These are phyloP conservation scores for Termitomyces sp. DNA, from an alignment of 768 basidiomycete species.

Conservation along the genomic window DNA sequence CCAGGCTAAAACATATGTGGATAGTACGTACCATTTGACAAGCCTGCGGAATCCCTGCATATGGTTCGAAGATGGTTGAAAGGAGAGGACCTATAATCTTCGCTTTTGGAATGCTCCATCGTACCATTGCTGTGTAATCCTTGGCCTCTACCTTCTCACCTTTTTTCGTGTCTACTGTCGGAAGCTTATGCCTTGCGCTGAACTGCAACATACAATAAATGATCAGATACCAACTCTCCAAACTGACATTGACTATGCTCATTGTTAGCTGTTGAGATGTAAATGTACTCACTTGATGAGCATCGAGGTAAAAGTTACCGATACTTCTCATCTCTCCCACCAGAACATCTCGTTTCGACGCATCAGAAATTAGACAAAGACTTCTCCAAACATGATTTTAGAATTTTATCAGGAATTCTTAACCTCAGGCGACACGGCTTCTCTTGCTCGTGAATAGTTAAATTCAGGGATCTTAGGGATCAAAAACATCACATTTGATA, in stretches of 20 bases:
- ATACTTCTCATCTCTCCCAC: no score
- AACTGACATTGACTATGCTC: neutral
- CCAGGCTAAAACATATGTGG: constrained; percentile 16
- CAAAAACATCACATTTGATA: no score
- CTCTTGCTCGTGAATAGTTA: no score
- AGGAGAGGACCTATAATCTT: constrained; percentile 29
- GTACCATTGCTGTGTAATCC: neutral
- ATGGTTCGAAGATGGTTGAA: constrained; percentile 67
- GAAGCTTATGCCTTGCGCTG: neutral
- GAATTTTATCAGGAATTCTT: no score
- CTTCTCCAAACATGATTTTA: no score
- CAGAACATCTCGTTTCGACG: neutral
- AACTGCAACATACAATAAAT: neutral
- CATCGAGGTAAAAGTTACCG: neutral
- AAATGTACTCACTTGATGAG: neutral
- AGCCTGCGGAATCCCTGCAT: constrained; percentile 55
- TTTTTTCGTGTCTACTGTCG: neutral
- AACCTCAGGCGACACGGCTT: no score
- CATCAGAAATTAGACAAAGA: neutral
- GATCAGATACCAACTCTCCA: neutral
- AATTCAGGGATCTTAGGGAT: no score
- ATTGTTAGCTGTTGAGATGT: neutral
- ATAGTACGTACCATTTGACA: constrained; percentile 59
- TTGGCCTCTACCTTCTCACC: neutral
- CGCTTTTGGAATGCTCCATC: neutral